Evolutionary conservation across 176 grass and related monocot genomes (phyloP).

Genomic region (Guadua angustifolia): DNA sequence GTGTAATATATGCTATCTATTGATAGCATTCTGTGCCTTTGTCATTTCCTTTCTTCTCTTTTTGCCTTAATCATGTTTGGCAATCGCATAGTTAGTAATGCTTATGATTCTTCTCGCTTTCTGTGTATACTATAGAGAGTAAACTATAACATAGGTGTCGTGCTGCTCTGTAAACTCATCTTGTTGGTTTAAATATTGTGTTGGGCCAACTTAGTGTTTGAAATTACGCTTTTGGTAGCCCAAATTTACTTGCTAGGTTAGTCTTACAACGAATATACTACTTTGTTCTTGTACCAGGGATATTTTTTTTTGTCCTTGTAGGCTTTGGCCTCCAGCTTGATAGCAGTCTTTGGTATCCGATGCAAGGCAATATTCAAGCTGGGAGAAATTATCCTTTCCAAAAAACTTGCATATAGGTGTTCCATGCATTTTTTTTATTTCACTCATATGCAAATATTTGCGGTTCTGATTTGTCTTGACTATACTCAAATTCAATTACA

Average conservation of each 20-base stretch:
- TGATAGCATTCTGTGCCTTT: neutral
- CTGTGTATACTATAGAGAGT: slow-evolving; percentile 9
- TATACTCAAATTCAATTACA: slow-evolving; percentile 37
- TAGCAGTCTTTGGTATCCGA: neutral
- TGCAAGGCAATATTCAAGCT: neutral
- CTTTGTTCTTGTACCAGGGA: neutral
- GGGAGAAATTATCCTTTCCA: neutral
- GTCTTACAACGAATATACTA: neutral
- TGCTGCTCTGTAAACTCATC: neutral
- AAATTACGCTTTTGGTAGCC: neutral
- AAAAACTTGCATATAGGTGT: neutral
- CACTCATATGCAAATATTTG: neutral
- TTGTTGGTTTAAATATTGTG: slow-evolving; percentile 8
- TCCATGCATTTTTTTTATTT: slow-evolving; percentile 32
- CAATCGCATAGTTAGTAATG: neutral
- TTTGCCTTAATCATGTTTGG: slow-evolving; percentile 5
- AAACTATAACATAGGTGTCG: neutral
- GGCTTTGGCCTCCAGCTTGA: neutral
- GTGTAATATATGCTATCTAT: neutral
- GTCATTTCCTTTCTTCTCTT: slow-evolving; percentile 13
- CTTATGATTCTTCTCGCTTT: neutral
- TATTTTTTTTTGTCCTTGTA: slow-evolving; percentile 8
- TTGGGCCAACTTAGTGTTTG: neutral
- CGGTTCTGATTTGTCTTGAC: slow-evolving; percentile 20
- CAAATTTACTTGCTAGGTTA: slow-evolving; percentile 12